Conservation (phyloP, 1,139 yeast genomes). For the Taphrina sp. region DNA sequence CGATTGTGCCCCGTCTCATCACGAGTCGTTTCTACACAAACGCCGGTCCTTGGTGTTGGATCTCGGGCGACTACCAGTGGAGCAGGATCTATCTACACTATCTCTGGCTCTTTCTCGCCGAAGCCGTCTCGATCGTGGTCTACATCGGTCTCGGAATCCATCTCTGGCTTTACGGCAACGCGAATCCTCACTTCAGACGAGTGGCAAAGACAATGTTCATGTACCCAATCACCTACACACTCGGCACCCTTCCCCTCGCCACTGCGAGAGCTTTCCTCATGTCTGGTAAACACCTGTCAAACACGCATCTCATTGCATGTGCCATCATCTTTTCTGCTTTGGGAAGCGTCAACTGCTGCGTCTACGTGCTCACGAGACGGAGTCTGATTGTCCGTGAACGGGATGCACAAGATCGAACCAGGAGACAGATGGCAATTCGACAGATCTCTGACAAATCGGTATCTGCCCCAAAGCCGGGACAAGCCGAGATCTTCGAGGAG, state of each 20-base stretch:
- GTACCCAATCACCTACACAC: slow-evolving; percentile 4
- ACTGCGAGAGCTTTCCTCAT: not conserved
- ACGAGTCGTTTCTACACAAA: not conserved
- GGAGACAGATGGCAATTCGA: too few relatives aligned
- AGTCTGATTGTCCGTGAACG: not conserved
- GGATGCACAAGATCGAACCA: too few relatives aligned
- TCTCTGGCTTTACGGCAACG: not conserved
- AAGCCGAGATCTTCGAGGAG: too few relatives aligned
- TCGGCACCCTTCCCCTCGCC: slow-evolving; percentile 8
- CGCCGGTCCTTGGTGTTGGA: slow-evolving; percentile 15
- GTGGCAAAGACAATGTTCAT: slow-evolving; percentile 14
- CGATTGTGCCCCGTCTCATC: not conserved
- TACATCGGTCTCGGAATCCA: slow-evolving; percentile 5
- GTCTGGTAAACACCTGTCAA: not conserved
- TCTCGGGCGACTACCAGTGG: not conserved
- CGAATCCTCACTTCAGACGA: not conserved
- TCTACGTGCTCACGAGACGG: slow-evolving; percentile 7
- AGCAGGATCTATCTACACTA: slow-evolving; percentile 3
- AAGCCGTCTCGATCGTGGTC: not conserved
- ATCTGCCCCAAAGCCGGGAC: too few relatives aligned
- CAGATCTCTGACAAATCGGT: too few relatives aligned
- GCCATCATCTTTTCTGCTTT: slow-evolving; percentile 1
- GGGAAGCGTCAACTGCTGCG: slow-evolving; percentile 6
- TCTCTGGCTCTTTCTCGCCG: not conserved
- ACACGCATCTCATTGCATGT: not conserved